These are phyloP conservation scores for Suhomyces emberorum DNA, from an alignment of 805 yeast genomes.

Conservation along the genomic window DNA sequence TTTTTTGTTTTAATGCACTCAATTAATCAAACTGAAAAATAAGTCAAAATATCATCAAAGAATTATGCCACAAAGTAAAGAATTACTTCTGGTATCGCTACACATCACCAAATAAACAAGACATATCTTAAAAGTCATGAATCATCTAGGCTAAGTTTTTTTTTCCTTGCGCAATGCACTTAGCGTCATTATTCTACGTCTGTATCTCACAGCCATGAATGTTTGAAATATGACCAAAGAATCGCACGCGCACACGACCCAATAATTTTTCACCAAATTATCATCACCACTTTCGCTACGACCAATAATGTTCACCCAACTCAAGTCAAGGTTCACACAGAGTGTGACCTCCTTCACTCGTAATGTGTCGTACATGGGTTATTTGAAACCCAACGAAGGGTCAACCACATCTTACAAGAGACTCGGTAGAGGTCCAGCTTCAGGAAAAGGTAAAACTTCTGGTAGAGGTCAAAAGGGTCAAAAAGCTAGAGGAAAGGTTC, in stretches of 20 bases:
- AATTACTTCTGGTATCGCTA: too few species aligned
- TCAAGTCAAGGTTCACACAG: slow-evolving; percentile 2
- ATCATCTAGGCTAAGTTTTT: too few species aligned
- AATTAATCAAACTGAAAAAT: too few species aligned
- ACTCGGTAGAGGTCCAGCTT: slow-evolving; percentile 95
- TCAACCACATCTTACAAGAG: slow-evolving; percentile 63
- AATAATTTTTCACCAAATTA: slow-evolving; percentile 3
- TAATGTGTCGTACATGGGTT: slow-evolving; percentile 34
- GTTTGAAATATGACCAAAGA: too few species aligned
- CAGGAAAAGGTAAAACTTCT: slow-evolving; percentile 89
- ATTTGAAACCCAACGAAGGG: slow-evolving; percentile 56
- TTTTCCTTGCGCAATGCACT: too few species aligned
- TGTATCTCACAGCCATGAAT: neutral
- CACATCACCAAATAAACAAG: too few species aligned
- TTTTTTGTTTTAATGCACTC: too few species aligned
- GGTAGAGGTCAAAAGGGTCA: slow-evolving; percentile 99
- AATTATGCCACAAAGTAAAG: too few species aligned
- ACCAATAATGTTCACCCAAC: slow-evolving; percentile 3
- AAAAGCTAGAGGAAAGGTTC: slow-evolving; percentile 88
- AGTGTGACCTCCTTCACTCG: slow-evolving; percentile 2
- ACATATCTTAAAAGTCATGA: too few species aligned
- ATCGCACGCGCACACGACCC: slow-evolving; percentile 7
- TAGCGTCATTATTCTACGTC: neutral
- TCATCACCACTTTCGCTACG: neutral
- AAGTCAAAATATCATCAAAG: too few species aligned